Percentiles rank a stretch among this genome's conserved stretches.
Conservation (phyloP, 148 eudicot genomes). For the Vaccinium vitisidaea region DNA sequence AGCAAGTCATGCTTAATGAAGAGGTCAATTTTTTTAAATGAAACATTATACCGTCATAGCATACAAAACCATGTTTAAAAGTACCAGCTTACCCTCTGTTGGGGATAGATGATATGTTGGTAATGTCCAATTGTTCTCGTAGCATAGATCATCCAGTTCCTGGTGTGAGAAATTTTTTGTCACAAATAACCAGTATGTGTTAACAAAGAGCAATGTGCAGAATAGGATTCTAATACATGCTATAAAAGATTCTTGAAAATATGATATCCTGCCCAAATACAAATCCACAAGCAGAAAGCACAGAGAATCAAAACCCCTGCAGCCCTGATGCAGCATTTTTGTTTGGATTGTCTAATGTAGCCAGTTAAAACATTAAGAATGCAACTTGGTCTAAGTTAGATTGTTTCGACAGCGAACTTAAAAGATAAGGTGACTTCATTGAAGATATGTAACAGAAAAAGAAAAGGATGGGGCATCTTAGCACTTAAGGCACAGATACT, state of each 20-base stretch:
- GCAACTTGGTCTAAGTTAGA: not conserved
- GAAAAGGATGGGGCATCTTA: not conserved
- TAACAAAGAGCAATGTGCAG: not conserved
- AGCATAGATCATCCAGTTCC: constrained; percentile 63
- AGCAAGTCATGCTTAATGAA: not conserved
- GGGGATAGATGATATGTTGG: constrained; percentile 50
- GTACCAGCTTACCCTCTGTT: constrained; percentile 46
- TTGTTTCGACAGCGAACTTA: not conserved
- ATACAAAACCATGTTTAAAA: not conserved
- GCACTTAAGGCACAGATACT: not conserved
- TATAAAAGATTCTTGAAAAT: not conserved
- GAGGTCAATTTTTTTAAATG: not conserved
- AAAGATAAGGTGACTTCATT: not conserved
- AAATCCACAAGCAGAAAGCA: not conserved
- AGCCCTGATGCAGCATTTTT: not conserved
- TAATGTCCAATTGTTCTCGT: constrained; percentile 51
- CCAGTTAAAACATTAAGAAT: not conserved
- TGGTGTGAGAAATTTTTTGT: constrained; percentile 27
- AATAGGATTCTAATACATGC: not conserved
- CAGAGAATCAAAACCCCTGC: not conserved
- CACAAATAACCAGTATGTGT: not conserved
- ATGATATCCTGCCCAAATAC: not conserved
- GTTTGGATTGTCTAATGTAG: not conserved
- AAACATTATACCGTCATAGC: not conserved
- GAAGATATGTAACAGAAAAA: not conserved